Conservation (phyloP, 768 basidiomycete species). For the Pulveroboletus frians region DNA sequence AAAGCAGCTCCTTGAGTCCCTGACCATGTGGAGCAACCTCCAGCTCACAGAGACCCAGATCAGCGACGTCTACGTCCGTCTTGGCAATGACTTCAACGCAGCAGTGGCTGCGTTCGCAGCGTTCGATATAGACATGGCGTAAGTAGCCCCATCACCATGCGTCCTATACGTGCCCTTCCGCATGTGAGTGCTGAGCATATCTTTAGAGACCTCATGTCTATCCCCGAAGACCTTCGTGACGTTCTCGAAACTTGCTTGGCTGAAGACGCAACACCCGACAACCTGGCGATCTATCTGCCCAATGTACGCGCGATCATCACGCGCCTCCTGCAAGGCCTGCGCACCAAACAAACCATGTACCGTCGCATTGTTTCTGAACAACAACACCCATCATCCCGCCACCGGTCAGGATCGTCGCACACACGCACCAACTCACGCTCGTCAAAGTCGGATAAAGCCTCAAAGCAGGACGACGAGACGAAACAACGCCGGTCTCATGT, state of each 20-base stretch:
- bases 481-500: constrained; percentile 45
- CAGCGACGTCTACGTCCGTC: constrained; percentile 93
- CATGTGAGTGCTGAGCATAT: constrained; percentile 15
- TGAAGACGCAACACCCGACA: constrained; percentile 82
- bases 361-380: constrained; percentile 67
- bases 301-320: constrained; percentile 91
- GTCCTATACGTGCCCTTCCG: neutral
- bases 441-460: constrained; percentile 40
- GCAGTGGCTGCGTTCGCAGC: constrained; percentile 84
- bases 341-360: constrained; percentile 85
- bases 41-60: constrained; percentile 73
- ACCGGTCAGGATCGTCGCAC: constrained; percentile 43
- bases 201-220: constrained; percentile 74
- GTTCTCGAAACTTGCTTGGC: constrained; percentile 89
- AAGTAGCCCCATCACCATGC: constrained; percentile 34
- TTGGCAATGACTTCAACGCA: constrained; percentile 96
- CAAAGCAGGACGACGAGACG: constrained; percentile 39
- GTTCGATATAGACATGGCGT: constrained; percentile 90
- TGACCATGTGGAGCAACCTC: constrained; percentile 78
- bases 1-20: constrained; percentile 86
- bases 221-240: constrained; percentile 83
- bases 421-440: constrained; percentile 56
- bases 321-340: constrained; percentile 86
- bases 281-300: constrained; percentile 85
- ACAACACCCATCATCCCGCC: constrained; percentile 34